A percentile compares a stretch with the other conserved stretches of the same genome.
Conservation (phyloP, 1,139 yeast genomes). For the Pichia cactophila region DNA sequence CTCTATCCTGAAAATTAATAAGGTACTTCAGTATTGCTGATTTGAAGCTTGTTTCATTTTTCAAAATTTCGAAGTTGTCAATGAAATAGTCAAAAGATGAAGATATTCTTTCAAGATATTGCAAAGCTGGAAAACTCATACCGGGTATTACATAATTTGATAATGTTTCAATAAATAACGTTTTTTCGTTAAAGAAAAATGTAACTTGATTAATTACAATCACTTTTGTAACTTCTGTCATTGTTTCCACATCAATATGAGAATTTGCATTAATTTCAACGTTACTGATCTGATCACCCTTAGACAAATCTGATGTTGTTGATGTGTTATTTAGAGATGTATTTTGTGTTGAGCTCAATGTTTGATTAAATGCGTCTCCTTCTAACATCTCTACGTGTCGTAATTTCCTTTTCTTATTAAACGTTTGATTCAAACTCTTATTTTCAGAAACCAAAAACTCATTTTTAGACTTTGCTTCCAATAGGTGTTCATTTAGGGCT, state of each 20-base stretch:
- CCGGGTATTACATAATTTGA: slow-evolving; percentile 41
- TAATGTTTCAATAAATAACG: slow-evolving; percentile 33
- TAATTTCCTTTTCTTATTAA: slow-evolving; percentile 18
- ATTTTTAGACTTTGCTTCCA: slow-evolving; percentile 61
- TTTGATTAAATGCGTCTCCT: slow-evolving; percentile 4
- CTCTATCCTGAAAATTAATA: slow-evolving; percentile 34
- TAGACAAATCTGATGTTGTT: background rate
- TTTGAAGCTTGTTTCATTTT: slow-evolving; percentile 27
- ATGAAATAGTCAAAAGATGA: slow-evolving; percentile 31
- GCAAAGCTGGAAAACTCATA: slow-evolving; percentile 39
- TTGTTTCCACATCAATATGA: background rate
- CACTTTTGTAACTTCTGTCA: slow-evolving; percentile 9
- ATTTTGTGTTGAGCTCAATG: slow-evolving; percentile 3
- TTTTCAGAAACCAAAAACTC: slow-evolving; percentile 47
- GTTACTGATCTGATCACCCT: background rate
- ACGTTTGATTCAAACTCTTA: slow-evolving; percentile 22
- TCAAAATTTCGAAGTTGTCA: slow-evolving; percentile 30
- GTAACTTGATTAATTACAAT: slow-evolving; percentile 26
- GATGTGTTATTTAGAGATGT: slow-evolving; percentile 1
- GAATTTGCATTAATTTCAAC: background rate
- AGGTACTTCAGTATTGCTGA: slow-evolving; percentile 30
- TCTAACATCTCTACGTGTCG: slow-evolving; percentile 12
- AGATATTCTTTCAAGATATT: slow-evolving; percentile 41
- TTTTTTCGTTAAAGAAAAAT: slow-evolving; percentile 33
- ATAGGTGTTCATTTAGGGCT: slow-evolving; percentile 39